These are phyloP conservation scores for Byssochlamys sp. DNA, from an alignment of 2,329 filamentous ascomycete species.

Conservation along the genomic window DNA sequence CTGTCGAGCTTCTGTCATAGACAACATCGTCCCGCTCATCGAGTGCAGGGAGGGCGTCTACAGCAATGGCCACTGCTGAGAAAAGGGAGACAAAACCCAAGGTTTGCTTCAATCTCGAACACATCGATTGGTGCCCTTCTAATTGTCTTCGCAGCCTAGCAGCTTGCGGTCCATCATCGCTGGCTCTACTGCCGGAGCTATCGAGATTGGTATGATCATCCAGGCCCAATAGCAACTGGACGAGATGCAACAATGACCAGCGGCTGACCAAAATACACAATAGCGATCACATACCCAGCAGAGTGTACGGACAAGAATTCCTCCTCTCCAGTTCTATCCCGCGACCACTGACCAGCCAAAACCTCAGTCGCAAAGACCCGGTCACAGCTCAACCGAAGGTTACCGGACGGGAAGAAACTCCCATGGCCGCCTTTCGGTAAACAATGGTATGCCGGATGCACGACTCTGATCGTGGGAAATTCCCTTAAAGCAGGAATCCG, in stretches of 20 bases:
- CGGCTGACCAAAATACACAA: slow-evolving; percentile 13
- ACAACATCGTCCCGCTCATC: slow-evolving; percentile 1
- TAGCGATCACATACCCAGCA: slow-evolving; percentile 83
- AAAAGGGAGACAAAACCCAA: slow-evolving; percentile 28
- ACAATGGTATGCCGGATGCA: slow-evolving; percentile 97
- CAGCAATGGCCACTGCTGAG: slow-evolving; percentile 23
- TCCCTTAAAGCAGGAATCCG: slow-evolving; percentile 91
- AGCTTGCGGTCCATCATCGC: slow-evolving; percentile 81
- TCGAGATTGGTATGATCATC: slow-evolving; percentile 67
- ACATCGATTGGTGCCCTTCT: neutral
- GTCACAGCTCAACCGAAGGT: slow-evolving; percentile 77
- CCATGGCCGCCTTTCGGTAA: slow-evolving; percentile 87
- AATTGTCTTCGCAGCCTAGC: slow-evolving; percentile 50
- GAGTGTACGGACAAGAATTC: slow-evolving; percentile 55
- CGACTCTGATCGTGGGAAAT: slow-evolving; percentile 91
- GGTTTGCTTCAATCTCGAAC: slow-evolving; percentile 16
- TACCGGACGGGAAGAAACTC: slow-evolving; percentile 74
- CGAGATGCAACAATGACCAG: neutral
- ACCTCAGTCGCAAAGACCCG: slow-evolving; percentile 80
- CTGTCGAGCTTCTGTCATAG: slow-evolving; percentile 1
- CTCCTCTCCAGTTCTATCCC: neutral
- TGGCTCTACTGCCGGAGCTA: slow-evolving; percentile 82
- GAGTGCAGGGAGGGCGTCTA: slow-evolving; percentile 5
- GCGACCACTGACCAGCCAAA: neutral
- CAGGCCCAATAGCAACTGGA: slow-evolving; percentile 1